These are phyloP conservation scores for Yamadazyma songkhlaensis DNA, from an alignment of 1,139 yeast genomes.

Conservation along the genomic window DNA sequence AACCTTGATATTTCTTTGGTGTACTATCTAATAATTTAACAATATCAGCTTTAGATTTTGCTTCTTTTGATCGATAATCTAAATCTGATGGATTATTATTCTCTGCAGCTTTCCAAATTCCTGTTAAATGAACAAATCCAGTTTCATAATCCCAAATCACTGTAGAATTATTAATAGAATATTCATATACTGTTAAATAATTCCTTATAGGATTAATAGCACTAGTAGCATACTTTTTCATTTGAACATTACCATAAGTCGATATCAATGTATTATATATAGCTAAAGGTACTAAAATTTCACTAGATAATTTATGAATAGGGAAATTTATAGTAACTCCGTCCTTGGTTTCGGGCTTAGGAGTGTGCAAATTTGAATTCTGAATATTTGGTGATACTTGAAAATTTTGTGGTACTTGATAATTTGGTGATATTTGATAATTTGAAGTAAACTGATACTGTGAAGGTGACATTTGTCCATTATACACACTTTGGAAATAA, in stretches of 20 bases:
- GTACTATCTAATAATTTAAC: slow-evolving; percentile 71
- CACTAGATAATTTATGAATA: slow-evolving; percentile 10
- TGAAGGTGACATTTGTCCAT: background rate
- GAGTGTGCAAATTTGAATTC: too few species aligned
- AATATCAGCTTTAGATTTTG: slow-evolving; percentile 72
- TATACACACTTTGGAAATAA: background rate
- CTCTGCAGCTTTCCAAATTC: slow-evolving; percentile 81
- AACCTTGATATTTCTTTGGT: slow-evolving; percentile 61
- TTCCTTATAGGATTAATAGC: slow-evolving; percentile 58
- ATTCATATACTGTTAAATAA: slow-evolving; percentile 72
- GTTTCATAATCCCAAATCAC: slow-evolving; percentile 87
- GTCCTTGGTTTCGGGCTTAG: too few species aligned
- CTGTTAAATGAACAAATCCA: slow-evolving; percentile 88
- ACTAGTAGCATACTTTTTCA: slow-evolving; percentile 70
- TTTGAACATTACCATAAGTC: slow-evolving; percentile 38
- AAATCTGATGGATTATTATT: slow-evolving; percentile 5
- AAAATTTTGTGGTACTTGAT: background rate
- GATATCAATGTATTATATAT: slow-evolving; percentile 7
- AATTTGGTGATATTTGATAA: background rate
- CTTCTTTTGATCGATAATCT: slow-evolving; percentile 15
- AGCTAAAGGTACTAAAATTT: slow-evolving; percentile 7
- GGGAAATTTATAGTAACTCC: slow-evolving; percentile 8
- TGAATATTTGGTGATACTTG: background rate
- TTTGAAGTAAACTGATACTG: background rate
- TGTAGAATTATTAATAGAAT: slow-evolving; percentile 60